phyloP scores from a whole-genome alignment of 2,329 filamentous ascomycete species.

The Botrytis tulipae region DNA sequence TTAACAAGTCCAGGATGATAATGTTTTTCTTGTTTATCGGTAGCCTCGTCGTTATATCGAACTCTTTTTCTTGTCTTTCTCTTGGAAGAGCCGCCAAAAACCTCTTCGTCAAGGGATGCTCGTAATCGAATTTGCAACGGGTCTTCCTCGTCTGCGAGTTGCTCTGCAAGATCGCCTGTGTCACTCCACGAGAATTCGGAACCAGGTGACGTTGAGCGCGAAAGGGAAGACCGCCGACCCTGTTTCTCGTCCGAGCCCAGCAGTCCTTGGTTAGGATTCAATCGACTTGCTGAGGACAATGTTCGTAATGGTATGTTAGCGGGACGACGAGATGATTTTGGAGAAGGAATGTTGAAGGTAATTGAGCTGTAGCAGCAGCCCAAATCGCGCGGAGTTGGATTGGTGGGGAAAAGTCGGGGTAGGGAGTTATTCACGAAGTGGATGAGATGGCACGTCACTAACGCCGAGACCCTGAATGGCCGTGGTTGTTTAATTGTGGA shows the following conservation, averaged over 20 bases:
- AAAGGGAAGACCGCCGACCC: conserved; percentile 44
- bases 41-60: conserved; percentile 55
- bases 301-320: conserved; percentile 87
- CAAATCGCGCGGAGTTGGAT: conserved; percentile 40
- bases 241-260: conserved; percentile 45
- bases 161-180: conserved; percentile 91
- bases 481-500: conserved; percentile 15
- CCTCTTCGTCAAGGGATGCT: conserved; percentile 62
- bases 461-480: conserved; percentile 16
- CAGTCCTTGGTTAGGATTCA: conserved; percentile 45
- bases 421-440: conserved; percentile 10
- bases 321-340: conserved; percentile 63
- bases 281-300: conserved; percentile 48
- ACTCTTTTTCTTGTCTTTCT: conserved; percentile 59
- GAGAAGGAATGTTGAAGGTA: conserved; percentile 81
- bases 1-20: conserved; percentile 49
- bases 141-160: conserved; percentile 79
- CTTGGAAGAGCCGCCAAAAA: conserved; percentile 51
- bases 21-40: conserved; percentile 45
- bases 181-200: conserved; percentile 87
- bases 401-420: conserved; percentile 22
- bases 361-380: conserved; percentile 76
- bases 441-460: conserved; percentile 23
- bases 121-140: conserved; percentile 70
- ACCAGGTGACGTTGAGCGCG: conserved; percentile 56